A percentile compares a stretch with the other conserved stretches of the same genome.
These are phyloP conservation scores for Eutypa lata DNA, from an alignment of 2,329 filamentous ascomycete genomes.

Conservation along the genomic window DNA sequence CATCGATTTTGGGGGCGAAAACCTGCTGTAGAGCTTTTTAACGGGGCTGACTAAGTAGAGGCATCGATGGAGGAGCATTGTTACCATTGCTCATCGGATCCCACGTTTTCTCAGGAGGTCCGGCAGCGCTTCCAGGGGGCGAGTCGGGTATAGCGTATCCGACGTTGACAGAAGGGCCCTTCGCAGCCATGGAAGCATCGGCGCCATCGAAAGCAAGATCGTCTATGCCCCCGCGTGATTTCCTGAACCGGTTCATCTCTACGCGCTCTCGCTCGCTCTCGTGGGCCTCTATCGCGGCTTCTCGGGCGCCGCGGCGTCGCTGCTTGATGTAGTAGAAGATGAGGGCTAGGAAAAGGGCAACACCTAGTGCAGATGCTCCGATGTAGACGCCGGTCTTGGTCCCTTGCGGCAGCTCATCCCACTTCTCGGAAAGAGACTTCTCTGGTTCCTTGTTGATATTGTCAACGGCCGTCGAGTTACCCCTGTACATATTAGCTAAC, in stretches of 20 bases:
- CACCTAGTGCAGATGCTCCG: slow-evolving; percentile 42
- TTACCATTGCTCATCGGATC: slow-evolving; percentile 18
- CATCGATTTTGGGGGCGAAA: too few relatives aligned
- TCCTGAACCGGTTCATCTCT: slow-evolving; percentile 49
- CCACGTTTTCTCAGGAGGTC: slow-evolving; percentile 27
- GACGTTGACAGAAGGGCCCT: slow-evolving; percentile 24
- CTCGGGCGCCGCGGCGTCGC: slow-evolving; percentile 47
- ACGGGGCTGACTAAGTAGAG: slow-evolving; percentile 21
- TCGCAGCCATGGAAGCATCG: slow-evolving; percentile 35
- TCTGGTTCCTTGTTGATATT: slow-evolving; percentile 35
- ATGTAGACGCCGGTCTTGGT: slow-evolving; percentile 54
- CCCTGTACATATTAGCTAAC: slow-evolving; percentile 32
- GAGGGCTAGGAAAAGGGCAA: slow-evolving; percentile 27
- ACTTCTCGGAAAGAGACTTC: slow-evolving; percentile 50
- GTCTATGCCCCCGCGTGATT: slow-evolving; percentile 46
- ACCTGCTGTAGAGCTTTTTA: not conserved
- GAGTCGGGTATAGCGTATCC: slow-evolving; percentile 32
- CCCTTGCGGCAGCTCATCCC: slow-evolving; percentile 45
- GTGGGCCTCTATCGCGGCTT: slow-evolving; percentile 46
- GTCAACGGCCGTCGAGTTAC: slow-evolving; percentile 54
- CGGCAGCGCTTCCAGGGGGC: slow-evolving; percentile 18
- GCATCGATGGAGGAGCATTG: too few relatives aligned
- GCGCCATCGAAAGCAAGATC: slow-evolving; percentile 34
- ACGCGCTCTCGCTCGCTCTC: slow-evolving; percentile 44
- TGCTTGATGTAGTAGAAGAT: slow-evolving; percentile 55